These are phyloP conservation scores for Gastrolobium bilobum DNA, from an alignment of 306 rosid genomes.

Conservation along the genomic window DNA sequence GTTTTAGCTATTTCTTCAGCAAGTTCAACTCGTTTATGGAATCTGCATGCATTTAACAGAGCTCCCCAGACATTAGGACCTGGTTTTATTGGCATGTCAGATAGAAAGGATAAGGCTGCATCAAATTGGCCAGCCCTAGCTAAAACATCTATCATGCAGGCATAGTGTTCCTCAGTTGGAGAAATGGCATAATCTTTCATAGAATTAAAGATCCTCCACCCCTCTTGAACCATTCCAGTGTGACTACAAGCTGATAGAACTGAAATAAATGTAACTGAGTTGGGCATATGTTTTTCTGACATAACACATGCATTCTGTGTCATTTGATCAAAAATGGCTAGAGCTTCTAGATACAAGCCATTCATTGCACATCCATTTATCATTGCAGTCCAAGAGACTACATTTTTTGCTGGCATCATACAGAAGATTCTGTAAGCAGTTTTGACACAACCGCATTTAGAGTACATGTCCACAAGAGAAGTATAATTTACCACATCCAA, in stretches of 20 bases:
- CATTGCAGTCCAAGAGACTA: slow-evolving; percentile 44
- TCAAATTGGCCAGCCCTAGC: slow-evolving; percentile 43
- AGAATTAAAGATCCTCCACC: slow-evolving; percentile 35
- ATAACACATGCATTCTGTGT: not conserved
- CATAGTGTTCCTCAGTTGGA: slow-evolving; percentile 44
- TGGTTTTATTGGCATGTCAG: slow-evolving; percentile 34
- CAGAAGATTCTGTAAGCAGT: slow-evolving; percentile 37
- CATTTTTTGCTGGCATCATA: slow-evolving; percentile 34
- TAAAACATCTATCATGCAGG: slow-evolving; percentile 40
- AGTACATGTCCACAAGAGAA: slow-evolving; percentile 33
- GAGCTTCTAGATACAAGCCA: slow-evolving; percentile 26
- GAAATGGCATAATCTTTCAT: slow-evolving; percentile 42
- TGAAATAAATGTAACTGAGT: slow-evolving; percentile 23
- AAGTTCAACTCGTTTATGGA: slow-evolving; percentile 32
- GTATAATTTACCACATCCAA: slow-evolving; percentile 39
- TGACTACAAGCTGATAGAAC: slow-evolving; percentile 37
- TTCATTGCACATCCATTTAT: slow-evolving; percentile 40
- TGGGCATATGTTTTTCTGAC: slow-evolving; percentile 31
- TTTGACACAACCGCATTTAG: slow-evolving; percentile 38
- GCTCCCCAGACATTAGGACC: slow-evolving; percentile 31
- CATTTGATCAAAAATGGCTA: slow-evolving; percentile 35
- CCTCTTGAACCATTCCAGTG: slow-evolving; percentile 42
- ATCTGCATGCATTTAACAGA: slow-evolving; percentile 34
- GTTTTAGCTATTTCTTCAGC: slow-evolving; percentile 30
- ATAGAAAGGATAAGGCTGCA: slow-evolving; percentile 28